Evolutionary conservation across 129 eudicot species (phyloP), one percentile per base, ranked within the genome.

Genomic region (Chrysanthemum lavandulifolium): DNA sequence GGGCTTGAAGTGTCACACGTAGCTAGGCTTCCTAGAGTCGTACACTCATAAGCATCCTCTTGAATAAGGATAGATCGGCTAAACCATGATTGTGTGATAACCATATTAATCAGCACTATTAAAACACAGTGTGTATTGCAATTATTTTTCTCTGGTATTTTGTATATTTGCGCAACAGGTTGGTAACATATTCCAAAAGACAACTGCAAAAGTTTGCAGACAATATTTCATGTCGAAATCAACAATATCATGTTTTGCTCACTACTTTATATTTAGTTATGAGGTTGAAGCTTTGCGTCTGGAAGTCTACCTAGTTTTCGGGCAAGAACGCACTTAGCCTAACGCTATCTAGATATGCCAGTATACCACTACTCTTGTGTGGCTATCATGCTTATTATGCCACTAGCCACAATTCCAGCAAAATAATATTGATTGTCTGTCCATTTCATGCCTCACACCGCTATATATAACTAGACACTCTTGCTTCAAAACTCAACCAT

Each of bases 331-430:
- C 18, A 31, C 57, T 68, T 29, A 21, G 43, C 45, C 73, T 68
- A 49, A 18, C 61, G 27, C 60, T 48, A 49, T 48, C 47, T 25
- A 68, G 60, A 50, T 49, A 23, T 23, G 25, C 25, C 25, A 23
- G 25, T 23, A 23, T 56, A 57, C n/a, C 27, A 50, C 6, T 48
- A 10, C 60, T 29, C 47, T 2, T 13, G 55, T 21, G 45, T 68
- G 72, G 72, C 33, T 68, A 51, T 48, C 21, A 67, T 16, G 19
- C 59, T 13, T 67, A 2, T 67, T 21, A 68, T 49, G 29, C 59
- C 60, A 68, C 51, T n/a, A 68, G 36, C 72, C 60, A 68, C 72
- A 50, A 23, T 50, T 43, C 13, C 60, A 68, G 10, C 18, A 49
- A 68, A 21, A 68, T 50, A 13, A 51, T 11, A 27, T 48, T 48